Evolutionary conservation across 768 basidiomycete genomes (phyloP), one percentile per base, ranked within the genome.

Genomic region (Udeniomyces megalosporus): DNA sequence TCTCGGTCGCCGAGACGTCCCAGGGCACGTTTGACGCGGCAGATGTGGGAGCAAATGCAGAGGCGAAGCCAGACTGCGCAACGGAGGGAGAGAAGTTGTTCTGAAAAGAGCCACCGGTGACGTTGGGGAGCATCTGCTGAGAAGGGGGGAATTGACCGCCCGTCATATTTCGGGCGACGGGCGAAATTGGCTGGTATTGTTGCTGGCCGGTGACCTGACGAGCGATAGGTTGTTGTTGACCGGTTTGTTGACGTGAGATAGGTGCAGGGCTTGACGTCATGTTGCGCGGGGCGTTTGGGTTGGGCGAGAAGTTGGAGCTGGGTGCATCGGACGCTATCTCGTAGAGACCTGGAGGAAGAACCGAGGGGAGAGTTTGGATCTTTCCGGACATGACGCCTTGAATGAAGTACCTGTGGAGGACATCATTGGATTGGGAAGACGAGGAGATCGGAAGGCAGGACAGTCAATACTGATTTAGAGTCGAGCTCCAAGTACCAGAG

Each of bases 351-450:
- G 85, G 84, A 24, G 93, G 90, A 20, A 97, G 79, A 2, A 78
- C 75, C 6, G 79, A 73, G 38, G 91, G 91, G 54, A 92, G 78
- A 64, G 78, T 79, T 56, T 82, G 76, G 60, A 88, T 75, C 65
- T 84, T 80, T 60, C 81, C 80, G 58, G 84, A 82, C 91, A 96
- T 95, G 44, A 80, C 76, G n/a, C 81, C 84, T 74, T 96, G 91
- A 67, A 97, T 91, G 71, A 96, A 81, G 73, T 88, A 89, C 38
- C 38, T 42, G 67, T 70, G 66, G 12, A 42, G n/a, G n/a, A n/a
- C n/a, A n/a, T n/a, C n/a, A n/a, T n/a, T n/a, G n/a, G n/a, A n/a
- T n/a, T n/a, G n/a, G n/a, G n/a, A 42, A 42, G 38, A 42, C 17
- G 17, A 42, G 17, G 17, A 17, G 38, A 42, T 42, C 17, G 8